Evolutionary conservation across 1,139 yeast species (phyloP), one percentile per base, ranked within the genome.

Genomic region (Nakaseomyces uthaithaninus): DNA sequence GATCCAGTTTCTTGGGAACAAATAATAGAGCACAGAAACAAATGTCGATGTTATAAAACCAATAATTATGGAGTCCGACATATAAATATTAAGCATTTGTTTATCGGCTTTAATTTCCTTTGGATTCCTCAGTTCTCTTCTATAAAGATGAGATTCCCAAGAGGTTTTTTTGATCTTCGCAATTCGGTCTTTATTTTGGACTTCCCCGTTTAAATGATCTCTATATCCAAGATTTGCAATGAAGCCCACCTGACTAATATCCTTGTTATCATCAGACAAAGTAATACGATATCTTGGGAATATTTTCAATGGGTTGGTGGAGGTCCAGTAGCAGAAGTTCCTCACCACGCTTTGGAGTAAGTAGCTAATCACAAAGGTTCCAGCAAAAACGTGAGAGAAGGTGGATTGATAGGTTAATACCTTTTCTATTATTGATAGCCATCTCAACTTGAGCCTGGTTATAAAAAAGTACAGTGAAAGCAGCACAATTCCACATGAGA

Each of bases 71-170:
- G 42, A 41, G 33, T 40, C 38, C 25, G 55, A 55, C 43, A 50
- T 39, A 30, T 51, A 50, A 11, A 50, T 22, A 41, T 53, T 53
- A 5, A 74, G 74, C 46, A 71, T 68, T 53, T 65, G 64, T 53
- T 65, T 66, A 50, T 68, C 67, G 50, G 71, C 69, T 52, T 68
- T 59, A 25, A 72, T 67, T 44, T 68, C 73, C 53, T 66, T 70
- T 55, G 42, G 71, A 61, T 41, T 59, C 50, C 52, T 73, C 71
- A 55, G 69, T 60, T 44, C 53, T 30, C 50, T 38, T 23, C 38
- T 36, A 35, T 45, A 49, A 4, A 41, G 23, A 7, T 35, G 39
- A 16, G 42, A 26, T 37, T 40, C 42, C 30, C 43, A 25, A 6
- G 38, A 37, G 12, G 44, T 43, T 27, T 45, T 45, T 11, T 37